Percentiles rank a stretch among this genome's conserved stretches.
Evolutionary conservation across 2,329 filamentous ascomycete genomes (phyloP).

Genomic region (Macrophomina tecta): DNA sequence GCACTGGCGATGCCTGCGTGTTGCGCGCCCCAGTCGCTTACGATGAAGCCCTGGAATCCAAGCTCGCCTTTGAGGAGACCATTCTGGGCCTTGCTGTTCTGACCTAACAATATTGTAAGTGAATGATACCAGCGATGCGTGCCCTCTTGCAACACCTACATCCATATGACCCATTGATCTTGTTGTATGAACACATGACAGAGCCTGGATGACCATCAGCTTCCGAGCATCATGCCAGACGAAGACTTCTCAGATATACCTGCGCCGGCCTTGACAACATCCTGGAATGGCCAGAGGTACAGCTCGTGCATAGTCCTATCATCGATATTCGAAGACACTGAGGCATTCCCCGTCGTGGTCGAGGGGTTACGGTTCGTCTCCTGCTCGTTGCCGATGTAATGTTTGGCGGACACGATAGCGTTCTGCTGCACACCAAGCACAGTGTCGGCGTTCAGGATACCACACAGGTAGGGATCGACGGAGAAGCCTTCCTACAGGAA

Average conservation of each 20-base stretch:
- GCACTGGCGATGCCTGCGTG: conserved; percentile 53
- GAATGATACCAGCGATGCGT: background rate
- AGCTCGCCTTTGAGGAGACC: conserved; percentile 78
- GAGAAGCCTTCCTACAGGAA: conserved; percentile 52
- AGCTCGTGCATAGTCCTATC: conserved; percentile 70
- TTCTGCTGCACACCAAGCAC: conserved; percentile 48
- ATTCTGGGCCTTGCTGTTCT: conserved; percentile 76
- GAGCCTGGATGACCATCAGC: conserved; percentile 45
- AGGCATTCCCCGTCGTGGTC: conserved; percentile 31
- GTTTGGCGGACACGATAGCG: conserved; percentile 55
- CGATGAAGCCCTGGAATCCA: conserved; percentile 79
- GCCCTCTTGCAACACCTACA: conserved; percentile 45
- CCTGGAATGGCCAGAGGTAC: conserved; percentile 71
- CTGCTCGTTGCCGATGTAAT: conserved; percentile 68
- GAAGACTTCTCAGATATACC: background rate
- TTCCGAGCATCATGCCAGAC: no score
- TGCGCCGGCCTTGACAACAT: conserved; percentile 63
- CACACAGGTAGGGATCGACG: conserved; percentile 53
- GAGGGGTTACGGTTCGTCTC: conserved; percentile 55
- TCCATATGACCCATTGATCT: conserved; percentile 56
- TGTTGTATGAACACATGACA: conserved; percentile 62
- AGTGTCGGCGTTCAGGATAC: conserved; percentile 47
- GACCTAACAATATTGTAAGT: conserved; percentile 38
- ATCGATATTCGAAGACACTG: conserved; percentile 67
- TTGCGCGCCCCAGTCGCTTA: conserved; percentile 72